These are phyloP conservation scores for Xylaria sp. DNA, from an alignment of 2,329 filamentous ascomycete species.

Conservation along the genomic window DNA sequence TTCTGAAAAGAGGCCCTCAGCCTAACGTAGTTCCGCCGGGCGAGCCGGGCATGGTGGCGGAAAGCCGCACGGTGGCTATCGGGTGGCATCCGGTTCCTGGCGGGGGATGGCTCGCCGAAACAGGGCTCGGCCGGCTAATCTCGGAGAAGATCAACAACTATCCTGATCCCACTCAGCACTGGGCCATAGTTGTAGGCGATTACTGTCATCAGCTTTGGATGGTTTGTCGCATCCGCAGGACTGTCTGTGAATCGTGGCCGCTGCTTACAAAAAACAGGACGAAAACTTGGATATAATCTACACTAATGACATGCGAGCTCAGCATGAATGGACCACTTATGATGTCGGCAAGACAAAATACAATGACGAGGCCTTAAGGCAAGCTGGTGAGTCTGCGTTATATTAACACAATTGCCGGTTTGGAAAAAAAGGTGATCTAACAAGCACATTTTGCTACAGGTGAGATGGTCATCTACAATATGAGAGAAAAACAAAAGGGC, in stretches of 20 bases:
- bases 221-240: conserved; percentile 14
- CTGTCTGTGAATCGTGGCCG: background rate
- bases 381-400: conserved; percentile 25
- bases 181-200: conserved; percentile 30
- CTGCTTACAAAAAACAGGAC: conserved; percentile 25
- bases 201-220: conserved; percentile 33
- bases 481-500: conserved; percentile 28
- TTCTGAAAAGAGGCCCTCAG: conserved; percentile 24
- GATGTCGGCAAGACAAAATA: conserved; percentile 30
- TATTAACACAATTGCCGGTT: background rate
- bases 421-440: background rate
- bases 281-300: conserved; percentile 31
- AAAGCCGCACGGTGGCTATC: conserved; percentile 23
- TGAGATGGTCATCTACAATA: conserved; percentile 32
- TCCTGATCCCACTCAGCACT: conserved; percentile 31
- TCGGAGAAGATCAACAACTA: conserved; percentile 27
- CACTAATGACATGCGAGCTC: conserved; percentile 19
- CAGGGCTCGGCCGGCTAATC: conserved; percentile 27
- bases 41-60: conserved; percentile 18
- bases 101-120: conserved; percentile 25
- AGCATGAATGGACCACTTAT: conserved; percentile 25
- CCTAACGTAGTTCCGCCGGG: conserved; percentile 27
- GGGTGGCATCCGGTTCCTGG: conserved; percentile 32
- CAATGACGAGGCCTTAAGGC: conserved; percentile 29
- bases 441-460: conserved; percentile 12